Evolutionary conservation across 768 basidiomycete species (phyloP), one percentile per base, ranked within the genome.

Genomic region (Obba rivulosa): DNA sequence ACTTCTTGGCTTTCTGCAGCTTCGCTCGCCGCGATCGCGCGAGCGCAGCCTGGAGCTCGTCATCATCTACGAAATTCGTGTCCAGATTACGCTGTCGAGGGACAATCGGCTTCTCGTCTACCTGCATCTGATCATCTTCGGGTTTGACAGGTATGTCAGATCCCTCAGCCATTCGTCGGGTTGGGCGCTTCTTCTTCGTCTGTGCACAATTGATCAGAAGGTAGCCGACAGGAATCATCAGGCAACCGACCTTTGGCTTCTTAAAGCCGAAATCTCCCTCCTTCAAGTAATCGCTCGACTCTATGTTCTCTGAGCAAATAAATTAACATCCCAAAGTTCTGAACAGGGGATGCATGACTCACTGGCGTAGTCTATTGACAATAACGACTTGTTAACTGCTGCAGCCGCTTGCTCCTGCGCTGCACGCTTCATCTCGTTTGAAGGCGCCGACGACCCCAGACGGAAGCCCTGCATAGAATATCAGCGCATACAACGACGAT

Each of bases 241-340:
- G 25, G 18, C 34, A n/a, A 10, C 70, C 39, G 48, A 85, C 91
- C 76, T 93, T 97, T 3, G 82, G 82, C 65, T 95, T 97, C 73
- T 96, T 98, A 70, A 98, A 98, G 3, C 92, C 93, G 18, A 83
- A 71, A 52, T 98, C 94, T 2, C 91, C 92, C 63, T 92, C 92
- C 65, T 91, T 80, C 7, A 91, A 64, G 58, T 98, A 97, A 63
- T 98, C 96, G n/a, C 78, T 72, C 2, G 77, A 79, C 55, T 89
- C 85, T 20, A 92, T 58, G 56, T 92, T 95, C 75, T 97, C 92
- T 91, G 54, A 5, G 48, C 11, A 41, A 2, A 5, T 3, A n/a
- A 17, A 20, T 14, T 42, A 7, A 46, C n/a, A n/a, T 24, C 13
- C 18, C 16, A 9, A 9, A 21, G 1, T 13, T 28, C 2, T 9